A percentile compares a stretch with the other conserved stretches of the same genome.
Conservation (phyloP, 1,284 basidiomycete species). For the Ceratobasidium sp. region DNA sequence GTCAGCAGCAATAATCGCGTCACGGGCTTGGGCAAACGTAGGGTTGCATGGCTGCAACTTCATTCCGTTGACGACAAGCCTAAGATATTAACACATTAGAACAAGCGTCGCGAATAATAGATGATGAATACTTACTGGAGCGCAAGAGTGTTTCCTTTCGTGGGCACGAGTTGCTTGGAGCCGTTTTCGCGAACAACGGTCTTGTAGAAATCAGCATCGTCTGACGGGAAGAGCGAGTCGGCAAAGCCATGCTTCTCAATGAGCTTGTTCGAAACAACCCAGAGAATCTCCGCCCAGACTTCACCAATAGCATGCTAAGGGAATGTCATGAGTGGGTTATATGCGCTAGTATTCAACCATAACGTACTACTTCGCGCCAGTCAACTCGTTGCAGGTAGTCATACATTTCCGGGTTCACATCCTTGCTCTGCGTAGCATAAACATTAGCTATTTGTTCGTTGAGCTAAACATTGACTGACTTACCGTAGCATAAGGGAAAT, state of each 20-base stretch:
- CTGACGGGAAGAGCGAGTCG: slow-evolving; percentile 54
- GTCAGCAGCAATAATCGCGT: slow-evolving; percentile 93
- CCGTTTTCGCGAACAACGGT: slow-evolving; percentile 45
- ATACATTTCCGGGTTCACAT: slow-evolving; percentile 59
- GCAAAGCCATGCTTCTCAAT: slow-evolving; percentile 56
- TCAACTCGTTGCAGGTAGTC: slow-evolving; percentile 59
- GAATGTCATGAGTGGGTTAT: slow-evolving; percentile 32
- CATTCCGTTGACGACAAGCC: slow-evolving; percentile 59
- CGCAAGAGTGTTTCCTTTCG: slow-evolving; percentile 60
- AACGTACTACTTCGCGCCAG: slow-evolving; percentile 48
- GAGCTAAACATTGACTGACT: neutral
- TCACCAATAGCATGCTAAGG: slow-evolving; percentile 55
- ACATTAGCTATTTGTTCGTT: neutral
- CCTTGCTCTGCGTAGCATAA: slow-evolving; percentile 49
- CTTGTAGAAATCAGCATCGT: slow-evolving; percentile 52
- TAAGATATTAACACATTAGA: slow-evolving; percentile 42
- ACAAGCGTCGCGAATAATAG: neutral
- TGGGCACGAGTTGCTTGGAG: slow-evolving; percentile 54
- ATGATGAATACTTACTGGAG: slow-evolving; percentile 49
- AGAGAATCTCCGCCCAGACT: slow-evolving; percentile 62
- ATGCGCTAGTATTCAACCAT: neutral
- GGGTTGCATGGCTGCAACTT: slow-evolving; percentile 72
- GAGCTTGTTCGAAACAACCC: slow-evolving; percentile 53
- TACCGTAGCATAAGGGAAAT: slow-evolving; percentile 54
- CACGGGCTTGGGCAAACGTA: slow-evolving; percentile 88